Evolutionary conservation across 345 rosid species (phyloP), one percentile per base, ranked within the genome.

Genomic region (Boechera divaricarpa): DNA sequence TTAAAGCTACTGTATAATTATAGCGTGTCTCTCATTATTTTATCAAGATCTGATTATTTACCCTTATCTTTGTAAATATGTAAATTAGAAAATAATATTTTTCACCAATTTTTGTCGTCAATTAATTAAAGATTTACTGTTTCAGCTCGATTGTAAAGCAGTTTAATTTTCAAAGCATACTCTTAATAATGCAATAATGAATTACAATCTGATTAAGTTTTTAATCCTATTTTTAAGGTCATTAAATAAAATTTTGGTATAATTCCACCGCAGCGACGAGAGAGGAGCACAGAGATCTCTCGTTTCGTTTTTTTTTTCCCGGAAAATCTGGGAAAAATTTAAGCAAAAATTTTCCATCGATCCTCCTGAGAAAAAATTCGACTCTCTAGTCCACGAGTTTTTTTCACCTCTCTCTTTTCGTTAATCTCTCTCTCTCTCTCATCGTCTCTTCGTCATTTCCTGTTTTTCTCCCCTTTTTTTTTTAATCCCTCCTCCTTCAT

Each of bases 181-280:
- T 38, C 54, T 63, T 32, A 67, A 49, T 52, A 62, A 73, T 63
- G 78, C 13, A 45, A 74, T 74, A 33, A 31, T 48, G 21, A 51
- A 51, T 29, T 16, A 21, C 1, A 26, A 18, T 32, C n/a, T 0
- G 24, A 31, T 8, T 38, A 62, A 26, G 21, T 28, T 44, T 66
- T 54, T 56, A 35, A 3, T 15, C n/a, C 41, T 53, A 28, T 47
- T 70, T 77, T 47, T 28, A 29, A 64, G 53, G 29, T 48, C 47
- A 71, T 56, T 77, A 63, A 61, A 42, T 56, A 2, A 70, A 15
- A 9, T 8, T 44, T 64, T 49, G 72, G 61, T 71, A 64, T 66
- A 24, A 41, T 72, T 78, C 81, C 73, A 72, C 73, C 77, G 69
- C 54, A 24, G 28, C 82, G 57, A 67, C 69, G 74, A 72, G 81